Percentiles rank a stretch among this genome's conserved stretches.
Evolutionary conservation across 305 asterid genomes (phyloP).

Genomic region (Withania somnifera): DNA sequence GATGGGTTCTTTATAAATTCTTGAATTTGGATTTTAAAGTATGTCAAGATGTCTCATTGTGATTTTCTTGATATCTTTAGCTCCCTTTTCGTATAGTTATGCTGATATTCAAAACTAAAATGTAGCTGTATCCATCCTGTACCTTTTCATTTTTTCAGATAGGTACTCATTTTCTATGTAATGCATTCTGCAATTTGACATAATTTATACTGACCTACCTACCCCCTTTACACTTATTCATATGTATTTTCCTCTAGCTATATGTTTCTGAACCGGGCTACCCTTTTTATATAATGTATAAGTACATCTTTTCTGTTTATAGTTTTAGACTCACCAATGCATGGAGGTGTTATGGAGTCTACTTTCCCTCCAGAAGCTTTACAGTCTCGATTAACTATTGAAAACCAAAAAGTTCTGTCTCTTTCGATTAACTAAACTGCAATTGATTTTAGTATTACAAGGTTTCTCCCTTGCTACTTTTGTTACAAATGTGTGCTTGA

Average conservation of each 20-base stretch:
- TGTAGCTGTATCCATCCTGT: neutral
- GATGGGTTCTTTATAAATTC: neutral
- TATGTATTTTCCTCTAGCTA: neutral
- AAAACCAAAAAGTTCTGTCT: neutral
- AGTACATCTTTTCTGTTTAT: neutral
- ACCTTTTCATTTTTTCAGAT: neutral
- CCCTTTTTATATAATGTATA: neutral
- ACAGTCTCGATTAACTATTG: conserved; percentile 7
- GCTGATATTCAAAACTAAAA: neutral
- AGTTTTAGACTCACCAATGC: neutral
- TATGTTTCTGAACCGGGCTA: neutral
- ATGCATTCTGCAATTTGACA: neutral
- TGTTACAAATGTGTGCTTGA: neutral
- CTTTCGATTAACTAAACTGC: neutral
- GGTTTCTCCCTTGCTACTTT: neutral
- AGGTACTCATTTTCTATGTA: neutral
- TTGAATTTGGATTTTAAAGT: neutral
- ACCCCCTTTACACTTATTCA: neutral
- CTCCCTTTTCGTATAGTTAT: neutral
- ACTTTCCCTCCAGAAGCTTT: neutral
- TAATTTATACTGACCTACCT: neutral
- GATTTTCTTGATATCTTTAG: neutral
- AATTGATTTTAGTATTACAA: neutral
- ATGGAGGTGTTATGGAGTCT: neutral
- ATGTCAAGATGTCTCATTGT: neutral